Percentiles rank a stretch among this genome's conserved stretches.
Evolutionary conservation across 2,329 filamentous ascomycete species (phyloP).

Genomic region (Gaeumannomyces tritici): DNA sequence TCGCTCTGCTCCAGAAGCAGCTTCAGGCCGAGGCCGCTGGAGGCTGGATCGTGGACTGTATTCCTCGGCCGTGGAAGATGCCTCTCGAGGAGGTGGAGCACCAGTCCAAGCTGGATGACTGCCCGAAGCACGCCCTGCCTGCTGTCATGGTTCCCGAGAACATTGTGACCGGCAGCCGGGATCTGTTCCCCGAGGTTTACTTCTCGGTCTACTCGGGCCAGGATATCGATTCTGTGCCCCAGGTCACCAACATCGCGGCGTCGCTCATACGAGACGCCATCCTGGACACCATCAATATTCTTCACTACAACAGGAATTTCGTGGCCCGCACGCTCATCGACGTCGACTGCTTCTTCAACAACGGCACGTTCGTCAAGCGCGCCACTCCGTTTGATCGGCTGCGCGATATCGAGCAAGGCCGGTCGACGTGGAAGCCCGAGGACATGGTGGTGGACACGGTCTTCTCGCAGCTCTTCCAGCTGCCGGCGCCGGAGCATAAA

Average conservation of each 20-base stretch:
- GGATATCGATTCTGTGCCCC: constrained; percentile 81
- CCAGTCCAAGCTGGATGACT: constrained; percentile 47
- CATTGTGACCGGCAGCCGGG: constrained; percentile 62
- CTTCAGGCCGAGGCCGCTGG: constrained; percentile 66
- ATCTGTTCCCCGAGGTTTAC: constrained; percentile 86
- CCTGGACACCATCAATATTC: constrained; percentile 84
- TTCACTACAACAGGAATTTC: constrained; percentile 85
- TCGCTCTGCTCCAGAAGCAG: constrained; percentile 77
- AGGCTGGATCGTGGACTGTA: constrained; percentile 63
- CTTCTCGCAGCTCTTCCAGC: constrained; percentile 86
- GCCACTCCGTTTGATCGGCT: constrained; percentile 89
- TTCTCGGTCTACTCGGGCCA: constrained; percentile 87
- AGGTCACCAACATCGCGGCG: constrained; percentile 64
- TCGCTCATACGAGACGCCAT: constrained; percentile 78
- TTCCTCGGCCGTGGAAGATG: constrained; percentile 60
- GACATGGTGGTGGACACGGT: constrained; percentile 96
- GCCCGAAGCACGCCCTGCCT: constrained; percentile 70
- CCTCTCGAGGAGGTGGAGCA: constrained; percentile 50
- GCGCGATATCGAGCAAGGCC: constrained; percentile 52
- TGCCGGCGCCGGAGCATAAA: constrained; percentile 84
- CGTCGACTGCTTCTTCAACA: constrained; percentile 87
- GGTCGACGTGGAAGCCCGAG: constrained; percentile 90
- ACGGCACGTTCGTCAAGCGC: constrained; percentile 84
- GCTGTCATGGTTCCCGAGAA: constrained; percentile 64
- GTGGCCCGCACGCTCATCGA: constrained; percentile 87